These are phyloP conservation scores for Akebia trifoliata DNA, from an alignment of 164 flowering plant genomes.

Conservation along the genomic window DNA sequence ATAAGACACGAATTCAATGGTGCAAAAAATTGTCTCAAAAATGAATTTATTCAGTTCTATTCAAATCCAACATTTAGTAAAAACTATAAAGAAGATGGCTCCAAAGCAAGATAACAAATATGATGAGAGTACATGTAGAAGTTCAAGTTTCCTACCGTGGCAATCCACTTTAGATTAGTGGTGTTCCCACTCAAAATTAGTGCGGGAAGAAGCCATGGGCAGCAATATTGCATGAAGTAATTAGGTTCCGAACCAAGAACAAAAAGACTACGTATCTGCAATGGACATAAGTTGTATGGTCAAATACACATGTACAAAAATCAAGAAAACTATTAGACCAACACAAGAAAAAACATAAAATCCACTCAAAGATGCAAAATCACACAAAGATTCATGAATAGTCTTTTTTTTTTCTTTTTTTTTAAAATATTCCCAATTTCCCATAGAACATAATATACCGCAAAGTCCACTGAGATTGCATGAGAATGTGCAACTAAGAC, in stretches of 20 bases:
- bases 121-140: neutral
- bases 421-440: too few species aligned
- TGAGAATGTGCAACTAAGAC: too few species aligned
- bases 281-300: neutral
- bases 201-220: slow-evolving; percentile 89
- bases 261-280: slow-evolving; percentile 71
- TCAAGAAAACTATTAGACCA: neutral
- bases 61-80: neutral
- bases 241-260: slow-evolving; percentile 49
- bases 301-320: neutral
- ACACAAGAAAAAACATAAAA: neutral
- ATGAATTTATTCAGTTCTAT: neutral
- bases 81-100: neutral
- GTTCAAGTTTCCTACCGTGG: slow-evolving; percentile 40
- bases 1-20: neutral
- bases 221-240: slow-evolving; percentile 67
- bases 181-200: slow-evolving; percentile 47
- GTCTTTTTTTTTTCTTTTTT: too few species aligned
- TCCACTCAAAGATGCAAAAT: too few species aligned
- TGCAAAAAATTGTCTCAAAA: neutral
- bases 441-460: too few species aligned
- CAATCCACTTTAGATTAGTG: slow-evolving; percentile 51
- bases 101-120: neutral
- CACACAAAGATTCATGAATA: too few species aligned
- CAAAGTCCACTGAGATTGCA: too few species aligned